Percentiles rank a stretch among this genome's conserved stretches.
Conservation (phyloP, 2,329 filamentous ascomycete species). For the Nemania sp. region DNA sequence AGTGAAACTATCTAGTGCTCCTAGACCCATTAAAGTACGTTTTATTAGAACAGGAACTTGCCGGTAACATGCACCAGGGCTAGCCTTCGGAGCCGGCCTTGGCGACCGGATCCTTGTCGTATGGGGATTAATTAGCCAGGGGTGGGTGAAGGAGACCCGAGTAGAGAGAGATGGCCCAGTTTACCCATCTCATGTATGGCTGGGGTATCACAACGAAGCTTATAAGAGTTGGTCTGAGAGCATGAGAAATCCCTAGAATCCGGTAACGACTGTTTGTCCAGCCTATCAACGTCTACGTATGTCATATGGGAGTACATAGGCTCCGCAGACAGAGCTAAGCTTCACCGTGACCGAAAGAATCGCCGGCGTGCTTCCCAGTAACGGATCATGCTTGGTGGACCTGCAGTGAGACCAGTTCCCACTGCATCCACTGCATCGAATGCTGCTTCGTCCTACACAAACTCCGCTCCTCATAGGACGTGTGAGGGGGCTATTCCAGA, state of each 20-base stretch:
- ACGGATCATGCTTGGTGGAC: conserved; percentile 39
- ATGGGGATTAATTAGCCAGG: conserved; percentile 15
- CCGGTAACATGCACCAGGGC: conserved; percentile 11
- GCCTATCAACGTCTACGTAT: conserved; percentile 20
- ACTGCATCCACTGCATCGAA: conserved; percentile 41
- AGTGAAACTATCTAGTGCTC: not conserved
- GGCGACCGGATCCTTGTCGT: not conserved
- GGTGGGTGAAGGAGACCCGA: conserved; percentile 9
- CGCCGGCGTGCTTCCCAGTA: conserved; percentile 39
- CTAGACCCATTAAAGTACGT: conserved; percentile 8
- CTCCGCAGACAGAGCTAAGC: conserved; percentile 39
- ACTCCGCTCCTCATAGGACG: conserved; percentile 43
- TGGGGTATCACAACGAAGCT: conserved; percentile 26
- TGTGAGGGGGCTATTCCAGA: conserved; percentile 40
- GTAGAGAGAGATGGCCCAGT: conserved; percentile 12
- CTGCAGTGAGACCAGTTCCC: conserved; percentile 38
- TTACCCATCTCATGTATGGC: conserved; percentile 22
- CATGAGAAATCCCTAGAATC: conserved; percentile 18
- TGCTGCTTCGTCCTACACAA: conserved; percentile 49
- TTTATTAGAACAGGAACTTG: conserved; percentile 8
- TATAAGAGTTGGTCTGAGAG: not conserved
- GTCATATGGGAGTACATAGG: conserved; percentile 38
- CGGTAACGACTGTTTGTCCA: conserved; percentile 23
- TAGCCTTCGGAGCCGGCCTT: not conserved
- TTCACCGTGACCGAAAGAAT: conserved; percentile 40